Conservation (phyloP, 2,329 filamentous ascomycete genomes). For the Claviceps quebecensis region DNA sequence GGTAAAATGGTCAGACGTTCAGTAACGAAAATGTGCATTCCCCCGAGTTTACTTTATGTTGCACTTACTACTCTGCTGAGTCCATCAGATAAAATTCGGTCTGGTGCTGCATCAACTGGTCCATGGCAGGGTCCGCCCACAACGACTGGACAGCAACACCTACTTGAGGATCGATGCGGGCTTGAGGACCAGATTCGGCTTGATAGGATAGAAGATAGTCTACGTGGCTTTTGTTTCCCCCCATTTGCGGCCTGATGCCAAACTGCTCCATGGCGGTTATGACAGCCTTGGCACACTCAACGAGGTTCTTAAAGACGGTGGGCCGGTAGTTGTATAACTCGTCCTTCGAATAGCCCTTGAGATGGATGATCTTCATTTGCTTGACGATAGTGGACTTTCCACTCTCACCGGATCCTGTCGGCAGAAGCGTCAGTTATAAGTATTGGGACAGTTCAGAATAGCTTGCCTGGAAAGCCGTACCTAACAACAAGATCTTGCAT, state of each 20-base stretch:
- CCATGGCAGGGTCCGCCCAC: constrained; percentile 79
- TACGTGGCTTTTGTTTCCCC: constrained; percentile 59
- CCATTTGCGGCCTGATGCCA: constrained; percentile 61
- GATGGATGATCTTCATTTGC: constrained; percentile 99
- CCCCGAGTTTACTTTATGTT: not conserved
- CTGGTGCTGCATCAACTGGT: constrained; percentile 77
- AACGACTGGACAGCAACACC: constrained; percentile 72
- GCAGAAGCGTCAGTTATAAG: constrained; percentile 8
- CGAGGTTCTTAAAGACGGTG: constrained; percentile 94
- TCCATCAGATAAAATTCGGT: constrained; percentile 99
- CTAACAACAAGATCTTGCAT: constrained; percentile 95
- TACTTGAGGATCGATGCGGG: constrained; percentile 65
- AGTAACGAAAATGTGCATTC: not conserved
- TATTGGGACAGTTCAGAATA: not conserved
- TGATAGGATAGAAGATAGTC: constrained; percentile 77
- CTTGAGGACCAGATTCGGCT: constrained; percentile 80
- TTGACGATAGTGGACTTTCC: constrained; percentile 99
- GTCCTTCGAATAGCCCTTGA: constrained; percentile 91
- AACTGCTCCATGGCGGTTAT: constrained; percentile 89
- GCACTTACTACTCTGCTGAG: constrained; percentile 84
- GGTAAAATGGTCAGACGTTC: not conserved
- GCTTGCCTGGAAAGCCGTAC: constrained; percentile 34
- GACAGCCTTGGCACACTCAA: constrained; percentile 91
- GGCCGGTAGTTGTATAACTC: constrained; percentile 88
- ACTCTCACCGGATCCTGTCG: constrained; percentile 84